Evolutionary conservation across 345 rosid genomes (phyloP).

Genomic region (Pugionium cornutum): DNA sequence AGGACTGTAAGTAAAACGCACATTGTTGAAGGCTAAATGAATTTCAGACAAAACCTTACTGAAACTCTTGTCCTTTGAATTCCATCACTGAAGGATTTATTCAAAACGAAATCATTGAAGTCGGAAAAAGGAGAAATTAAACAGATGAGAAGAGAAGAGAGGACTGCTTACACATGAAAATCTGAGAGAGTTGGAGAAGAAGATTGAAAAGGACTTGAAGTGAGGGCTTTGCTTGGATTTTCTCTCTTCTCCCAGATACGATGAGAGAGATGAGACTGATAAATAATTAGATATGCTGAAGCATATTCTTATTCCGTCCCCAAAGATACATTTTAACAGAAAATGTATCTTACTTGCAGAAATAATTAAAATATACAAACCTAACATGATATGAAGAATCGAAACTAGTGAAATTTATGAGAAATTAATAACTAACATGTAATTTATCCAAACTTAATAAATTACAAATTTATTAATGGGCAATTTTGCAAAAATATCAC

Average conservation of each 20-base stretch:
- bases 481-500: too few species aligned
- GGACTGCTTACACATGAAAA: constrained; percentile 5
- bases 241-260: not conserved
- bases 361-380: too few species aligned
- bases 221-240: not conserved
- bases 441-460: too few species aligned
- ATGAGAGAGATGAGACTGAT: too few species aligned
- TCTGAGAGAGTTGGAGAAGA: constrained; percentile 13
- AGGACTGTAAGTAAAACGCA: not conserved
- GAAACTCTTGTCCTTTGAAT: too few species aligned
- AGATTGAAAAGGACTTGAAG: not conserved
- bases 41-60: not conserved
- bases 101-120: not conserved
- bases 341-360: too few species aligned
- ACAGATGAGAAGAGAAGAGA: not conserved
- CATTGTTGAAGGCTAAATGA: not conserved
- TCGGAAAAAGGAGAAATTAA: not conserved
- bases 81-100: not conserved
- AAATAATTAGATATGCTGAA: constrained; percentile 6
- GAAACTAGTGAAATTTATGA: too few species aligned
- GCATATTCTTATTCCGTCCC: constrained; percentile 39
- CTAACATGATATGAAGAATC: too few species aligned
- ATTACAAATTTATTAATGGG: too few species aligned
- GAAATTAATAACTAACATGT: too few species aligned
- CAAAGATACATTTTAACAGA: too few species aligned